Evolutionary conservation across 352 stramenopile species (phyloP).

Genomic region (Pythium brachiatum): DNA sequence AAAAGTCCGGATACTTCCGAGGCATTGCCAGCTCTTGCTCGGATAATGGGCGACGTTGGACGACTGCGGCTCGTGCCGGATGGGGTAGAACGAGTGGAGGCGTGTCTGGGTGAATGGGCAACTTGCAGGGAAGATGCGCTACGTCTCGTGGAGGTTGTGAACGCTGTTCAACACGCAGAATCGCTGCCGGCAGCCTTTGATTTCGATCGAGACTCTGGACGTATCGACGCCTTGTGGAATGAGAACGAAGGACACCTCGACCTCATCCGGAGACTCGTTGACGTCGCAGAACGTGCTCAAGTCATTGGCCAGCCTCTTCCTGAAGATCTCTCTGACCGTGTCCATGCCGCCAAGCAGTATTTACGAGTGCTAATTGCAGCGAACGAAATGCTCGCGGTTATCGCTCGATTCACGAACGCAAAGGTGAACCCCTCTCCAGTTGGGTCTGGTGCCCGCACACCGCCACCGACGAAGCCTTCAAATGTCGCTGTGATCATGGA

Average conservation of each 20-base stretch:
- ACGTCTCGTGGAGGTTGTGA: slow-evolving; percentile 6
- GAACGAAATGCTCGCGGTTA: slow-evolving; percentile 27
- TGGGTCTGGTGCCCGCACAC: not conserved
- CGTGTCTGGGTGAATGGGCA: slow-evolving; percentile 16
- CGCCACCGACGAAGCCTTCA: slow-evolving; percentile 3
- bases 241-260: slow-evolving; percentile 23
- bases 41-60: slow-evolving; percentile 4
- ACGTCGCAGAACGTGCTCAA: slow-evolving; percentile 14
- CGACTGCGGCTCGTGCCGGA: slow-evolving; percentile 5
- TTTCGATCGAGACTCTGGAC: slow-evolving; percentile 14
- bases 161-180: slow-evolving; percentile 11
- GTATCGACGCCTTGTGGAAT: slow-evolving; percentile 14
- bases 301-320: slow-evolving; percentile 18
- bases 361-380: slow-evolving; percentile 19
- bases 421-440: slow-evolving; percentile 5
- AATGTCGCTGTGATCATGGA: slow-evolving; percentile 25
- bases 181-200: slow-evolving; percentile 13
- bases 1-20: not conserved
- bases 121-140: slow-evolving; percentile 12
- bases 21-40: slow-evolving; percentile 8
- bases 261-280: slow-evolving; percentile 15
- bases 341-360: slow-evolving; percentile 20
- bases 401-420: slow-evolving; percentile 24
- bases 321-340: not conserved
- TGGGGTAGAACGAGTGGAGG: slow-evolving; percentile 17